Evolutionary conservation across 306 rosid genomes (phyloP), one percentile per base, ranked within the genome.

Genomic region (Medicago ruthenica): DNA sequence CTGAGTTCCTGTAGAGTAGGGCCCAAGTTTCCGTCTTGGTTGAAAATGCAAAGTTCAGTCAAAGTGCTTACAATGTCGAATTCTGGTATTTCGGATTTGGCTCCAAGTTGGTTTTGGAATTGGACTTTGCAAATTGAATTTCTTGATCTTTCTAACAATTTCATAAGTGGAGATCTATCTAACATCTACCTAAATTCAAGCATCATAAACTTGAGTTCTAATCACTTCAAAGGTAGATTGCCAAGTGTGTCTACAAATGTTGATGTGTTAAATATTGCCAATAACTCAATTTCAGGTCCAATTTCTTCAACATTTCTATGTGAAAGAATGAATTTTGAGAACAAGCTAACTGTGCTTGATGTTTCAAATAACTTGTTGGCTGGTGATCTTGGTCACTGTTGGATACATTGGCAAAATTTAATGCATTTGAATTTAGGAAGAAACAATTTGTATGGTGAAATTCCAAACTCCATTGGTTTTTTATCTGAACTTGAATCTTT

Each of bases 51-150:
- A 67, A 67, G 18, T 10, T 47, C 62, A 1, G 9, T 70, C 6
- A 1, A 1, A 40, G 13, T 4, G 0, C 10, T 87, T 48, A 17
- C 68, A 58, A 45, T 87, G 48, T 70, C 86, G 13, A 70, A 10
- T 9, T n/a, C 85, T 61, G 74, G 79, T 15, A 73, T 84, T 57
- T 66, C 72, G 16, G 88, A 60, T 22, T 13, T 53, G 41, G 53
- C 68, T 51, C 85, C 86, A n/a, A 20, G n/a, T 58, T 79, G 83
- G 90, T 82, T 84, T 17, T 84, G 82, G 83, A 77, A 69, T 51
- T 70, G 76, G 83, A 67, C 66, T 34, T 4, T 42, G 45, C 75
- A 67, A 58, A 40, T 80, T 16, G 76, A 80, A 0, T 73, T 11
- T 53, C 27, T 86, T 0, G 59, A 86, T 65, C 60, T 86, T 15